These are phyloP conservation scores for Pleurotus platypus DNA, from an alignment of 768 basidiomycete genomes.

Conservation along the genomic window DNA sequence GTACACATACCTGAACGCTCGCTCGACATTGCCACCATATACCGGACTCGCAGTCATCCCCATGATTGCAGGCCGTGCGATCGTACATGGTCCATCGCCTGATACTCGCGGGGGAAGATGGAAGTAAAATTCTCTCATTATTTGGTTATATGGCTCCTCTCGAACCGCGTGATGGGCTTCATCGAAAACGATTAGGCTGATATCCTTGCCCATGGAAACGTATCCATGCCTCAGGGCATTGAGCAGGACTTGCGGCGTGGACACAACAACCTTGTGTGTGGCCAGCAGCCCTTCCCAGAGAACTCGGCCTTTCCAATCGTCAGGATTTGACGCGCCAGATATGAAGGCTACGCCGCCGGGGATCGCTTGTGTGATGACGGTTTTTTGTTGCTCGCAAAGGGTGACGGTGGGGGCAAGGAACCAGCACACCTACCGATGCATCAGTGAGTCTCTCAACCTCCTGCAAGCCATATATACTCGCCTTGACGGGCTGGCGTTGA, in stretches of 20 bases:
- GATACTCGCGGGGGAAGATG: slow-evolving; percentile 33
- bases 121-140: slow-evolving; percentile 77
- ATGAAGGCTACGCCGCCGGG: slow-evolving; percentile 65
- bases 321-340: slow-evolving; percentile 68
- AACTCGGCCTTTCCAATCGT: slow-evolving; percentile 65
- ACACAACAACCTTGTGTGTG: slow-evolving; percentile 62
- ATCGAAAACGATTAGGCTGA: slow-evolving; percentile 71
- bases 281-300: slow-evolving; percentile 60
- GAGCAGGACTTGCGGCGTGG: slow-evolving; percentile 74
- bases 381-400: slow-evolving; percentile 65
- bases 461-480: slow-evolving; percentile 20
- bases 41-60: slow-evolving; percentile 86
- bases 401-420: slow-evolving; percentile 79
- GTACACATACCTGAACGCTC: slow-evolving; percentile 52
- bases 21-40: slow-evolving; percentile 64
- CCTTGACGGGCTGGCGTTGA: slow-evolving; percentile 60
- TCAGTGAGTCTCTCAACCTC: not conserved
- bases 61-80: slow-evolving; percentile 56
- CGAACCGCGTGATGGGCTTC: slow-evolving; percentile 79
- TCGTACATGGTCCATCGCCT: not conserved
- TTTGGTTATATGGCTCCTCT: slow-evolving; percentile 71
- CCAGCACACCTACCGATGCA: slow-evolving; percentile 58
- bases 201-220: slow-evolving; percentile 53
- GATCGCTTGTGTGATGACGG: slow-evolving; percentile 52
- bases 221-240: slow-evolving; percentile 77